Base-by-base conservation (phyloP, 139 green algal species). In the Zygnema cylindricum region DNA sequence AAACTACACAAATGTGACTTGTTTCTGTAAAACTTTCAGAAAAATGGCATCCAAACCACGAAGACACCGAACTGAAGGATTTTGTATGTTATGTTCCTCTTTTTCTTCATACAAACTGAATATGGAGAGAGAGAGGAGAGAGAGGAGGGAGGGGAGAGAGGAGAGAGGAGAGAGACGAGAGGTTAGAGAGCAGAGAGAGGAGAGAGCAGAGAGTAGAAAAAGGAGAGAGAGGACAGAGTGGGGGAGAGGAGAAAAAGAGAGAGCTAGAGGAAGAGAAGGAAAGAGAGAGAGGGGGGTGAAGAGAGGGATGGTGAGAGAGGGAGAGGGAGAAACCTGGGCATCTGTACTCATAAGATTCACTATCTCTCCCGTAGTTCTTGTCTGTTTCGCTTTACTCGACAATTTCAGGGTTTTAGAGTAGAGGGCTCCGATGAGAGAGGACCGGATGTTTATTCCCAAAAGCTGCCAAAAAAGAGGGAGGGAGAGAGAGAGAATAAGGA, bases 261-360 rank as follows among this genome's bases (percentile, higher is more conserved):
- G 49, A 16, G 49, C 7, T 16, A 63, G 49, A 63, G 49, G 49
- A 63, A 63, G 16, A 63, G 49, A 16, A 16, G 16, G 49, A 63
- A 63, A 16, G 49, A 63, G 7, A 63, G 49, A 16, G 16, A 63
- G 49, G 16, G 16, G 16, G 49, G 49, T 25, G 16, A 16, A 63
- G 7, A 25, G 49, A 16, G 49, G 7, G 16, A 63, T 7, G 49
- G 49, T 63, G 49, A 16, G 49, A 16, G 16, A 16, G 16, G 49
- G 16, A 63, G 49, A 16, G 49, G 16, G 38, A 79, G 11, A 1
- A 33, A 83, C 36, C 78, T 85, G 78, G 22, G 69, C 78, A 41
- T 85, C 78, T 16, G 78, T 76, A 0, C 49, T 77, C 78, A 85
- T 85, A 41, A 82, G 55, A 21, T 87, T 87, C 25, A 87, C 82